phyloP scores from a whole-genome alignment of 192 early-diverging fungal species.

The Polychytrium aggregatum region DNA sequence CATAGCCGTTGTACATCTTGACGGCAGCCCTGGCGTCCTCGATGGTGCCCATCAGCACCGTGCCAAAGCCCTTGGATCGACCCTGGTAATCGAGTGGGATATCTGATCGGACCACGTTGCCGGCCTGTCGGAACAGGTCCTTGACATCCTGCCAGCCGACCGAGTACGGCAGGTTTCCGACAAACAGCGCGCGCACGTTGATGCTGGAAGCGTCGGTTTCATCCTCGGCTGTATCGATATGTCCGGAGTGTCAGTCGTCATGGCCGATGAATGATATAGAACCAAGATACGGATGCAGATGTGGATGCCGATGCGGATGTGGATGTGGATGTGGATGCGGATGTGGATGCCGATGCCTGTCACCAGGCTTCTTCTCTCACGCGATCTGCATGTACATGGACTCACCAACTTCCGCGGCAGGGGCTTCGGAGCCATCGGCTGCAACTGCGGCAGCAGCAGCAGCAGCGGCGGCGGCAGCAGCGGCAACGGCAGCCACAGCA shows the following conservation, averaged over 20 bases:
- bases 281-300: no score
- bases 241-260: no score
- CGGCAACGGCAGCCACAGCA: not conserved
- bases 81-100: conserved; percentile 38
- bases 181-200: conserved; percentile 27
- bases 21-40: conserved; percentile 63
- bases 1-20: conserved; percentile 51
- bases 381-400: not conserved
- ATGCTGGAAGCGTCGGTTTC: conserved; percentile 8
- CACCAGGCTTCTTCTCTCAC: not conserved
- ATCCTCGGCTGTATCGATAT: not conserved
- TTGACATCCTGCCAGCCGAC: conserved; percentile 42
- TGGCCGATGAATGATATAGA: no score
- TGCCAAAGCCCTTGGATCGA: conserved; percentile 62
- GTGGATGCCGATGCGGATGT: no score
- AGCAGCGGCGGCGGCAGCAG: not conserved
- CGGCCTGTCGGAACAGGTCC: conserved; percentile 55
- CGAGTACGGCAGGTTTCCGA: conserved; percentile 44
- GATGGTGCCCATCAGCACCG: conserved; percentile 49
- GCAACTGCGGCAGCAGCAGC: not conserved
- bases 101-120: conserved; percentile 54
- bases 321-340: no score
- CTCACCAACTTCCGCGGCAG: not conserved
- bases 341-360: no score
- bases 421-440: no score